These are phyloP conservation scores for Pulicaria dysenterica DNA, from an alignment of 129 eudicot species.

Conservation along the genomic window DNA sequence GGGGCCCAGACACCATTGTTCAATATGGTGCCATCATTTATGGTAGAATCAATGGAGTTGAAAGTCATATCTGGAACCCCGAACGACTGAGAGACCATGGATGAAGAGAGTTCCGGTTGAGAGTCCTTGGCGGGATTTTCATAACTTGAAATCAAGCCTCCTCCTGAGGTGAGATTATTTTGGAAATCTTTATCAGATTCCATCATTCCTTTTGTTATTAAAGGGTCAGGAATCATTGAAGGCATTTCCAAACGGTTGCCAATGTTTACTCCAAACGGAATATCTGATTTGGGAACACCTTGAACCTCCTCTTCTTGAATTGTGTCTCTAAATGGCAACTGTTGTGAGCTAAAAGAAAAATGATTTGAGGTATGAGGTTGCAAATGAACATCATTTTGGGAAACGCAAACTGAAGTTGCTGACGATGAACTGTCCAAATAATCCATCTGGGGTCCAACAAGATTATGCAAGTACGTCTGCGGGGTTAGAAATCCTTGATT, in stretches of 20 bases:
- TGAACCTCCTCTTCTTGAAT: constrained; percentile 71
- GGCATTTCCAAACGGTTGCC: constrained; percentile 65
- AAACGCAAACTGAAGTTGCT: constrained; percentile 77
- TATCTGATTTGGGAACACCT: constrained; percentile 49
- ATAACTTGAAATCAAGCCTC: constrained; percentile 56
- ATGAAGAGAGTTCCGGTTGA: constrained; percentile 81
- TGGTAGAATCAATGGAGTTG: constrained; percentile 75
- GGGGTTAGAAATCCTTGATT: constrained; percentile 70
- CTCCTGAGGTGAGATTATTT: constrained; percentile 53
- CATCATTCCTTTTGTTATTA: constrained; percentile 60
- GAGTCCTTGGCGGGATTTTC: constrained; percentile 64
- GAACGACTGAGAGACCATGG: constrained; percentile 89
- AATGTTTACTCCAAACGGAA: constrained; percentile 54
- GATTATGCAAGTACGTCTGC: constrained; percentile 53
- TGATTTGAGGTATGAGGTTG: constrained; percentile 52
- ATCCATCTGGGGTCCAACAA: constrained; percentile 66
- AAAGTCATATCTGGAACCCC: constrained; percentile 93
- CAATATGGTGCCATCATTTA: constrained; percentile 69
- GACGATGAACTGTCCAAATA: constrained; percentile 91
- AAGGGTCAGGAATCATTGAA: constrained; percentile 57
- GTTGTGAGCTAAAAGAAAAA: constrained; percentile 58
- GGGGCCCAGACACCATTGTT: constrained; percentile 79
- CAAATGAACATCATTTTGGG: constrained; percentile 70
- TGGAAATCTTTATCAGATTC: constrained; percentile 69
- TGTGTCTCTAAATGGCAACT: constrained; percentile 56